A percentile compares a stretch with the other conserved stretches of the same genome.
These are phyloP conservation scores for Pelargonium citronellum DNA, from an alignment of 441 rosid genomes.

Conservation along the genomic window DNA sequence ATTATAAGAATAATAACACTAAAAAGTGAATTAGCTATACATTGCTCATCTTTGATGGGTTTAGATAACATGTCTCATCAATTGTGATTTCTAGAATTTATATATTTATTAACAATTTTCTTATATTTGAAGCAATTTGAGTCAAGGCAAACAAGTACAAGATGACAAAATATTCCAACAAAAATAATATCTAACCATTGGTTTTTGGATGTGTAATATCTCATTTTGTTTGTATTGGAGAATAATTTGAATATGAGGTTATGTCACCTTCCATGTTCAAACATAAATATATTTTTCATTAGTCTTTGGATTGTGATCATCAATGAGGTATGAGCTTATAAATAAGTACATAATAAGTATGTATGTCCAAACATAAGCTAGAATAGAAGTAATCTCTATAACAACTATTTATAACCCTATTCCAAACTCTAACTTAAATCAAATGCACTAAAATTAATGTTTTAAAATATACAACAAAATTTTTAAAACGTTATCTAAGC, in stretches of 20 bases:
- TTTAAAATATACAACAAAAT: no score
- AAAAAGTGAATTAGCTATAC: no score
- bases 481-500: no score
- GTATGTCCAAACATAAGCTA: no score
- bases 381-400: no score
- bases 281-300: neutral
- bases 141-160: constrained; percentile 1
- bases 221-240: neutral
- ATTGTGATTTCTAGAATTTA: neutral
- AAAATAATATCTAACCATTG: constrained; percentile 1
- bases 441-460: no score
- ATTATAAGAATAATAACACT: no score
- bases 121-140: neutral
- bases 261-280: constrained; percentile 4
- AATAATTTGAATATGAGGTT: neutral
- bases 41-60: no score
- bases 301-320: constrained; percentile 2
- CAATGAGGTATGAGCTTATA: constrained; percentile 2
- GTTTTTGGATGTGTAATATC: neutral
- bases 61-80: no score
- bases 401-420: no score
- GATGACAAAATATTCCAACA: neutral
- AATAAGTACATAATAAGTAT: neutral
- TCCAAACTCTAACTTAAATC: no score
- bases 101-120: neutral